Evolutionary conservation across 2,329 filamentous ascomycete genomes (phyloP).

Genomic region (Curvularia eragrostidis): DNA sequence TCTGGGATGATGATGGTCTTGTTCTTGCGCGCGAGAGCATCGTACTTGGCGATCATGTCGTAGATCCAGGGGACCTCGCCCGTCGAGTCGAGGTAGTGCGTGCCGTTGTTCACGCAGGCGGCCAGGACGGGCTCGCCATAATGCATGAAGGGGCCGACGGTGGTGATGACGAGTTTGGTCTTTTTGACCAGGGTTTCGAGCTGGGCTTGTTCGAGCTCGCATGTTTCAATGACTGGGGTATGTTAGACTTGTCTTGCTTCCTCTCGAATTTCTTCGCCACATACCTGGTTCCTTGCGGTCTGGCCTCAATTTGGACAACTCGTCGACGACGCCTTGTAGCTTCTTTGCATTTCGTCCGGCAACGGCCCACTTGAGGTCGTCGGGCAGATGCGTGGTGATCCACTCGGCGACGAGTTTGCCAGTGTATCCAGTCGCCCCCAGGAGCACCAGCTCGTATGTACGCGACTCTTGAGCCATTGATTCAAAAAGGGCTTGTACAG

Average conservation of each 20-base stretch:
- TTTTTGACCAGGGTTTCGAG: constrained; percentile 60
- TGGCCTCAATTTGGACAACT: constrained; percentile 70
- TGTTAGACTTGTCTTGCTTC: constrained; percentile 2
- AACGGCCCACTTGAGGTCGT: constrained; percentile 84
- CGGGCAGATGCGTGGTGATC: constrained; percentile 73
- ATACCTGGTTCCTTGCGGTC: constrained; percentile 75
- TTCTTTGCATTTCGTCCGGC: constrained; percentile 82
- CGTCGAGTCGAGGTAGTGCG: constrained; percentile 72
- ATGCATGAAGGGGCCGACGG: constrained; percentile 68
- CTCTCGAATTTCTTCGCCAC: constrained; percentile 3
- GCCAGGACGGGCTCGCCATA: constrained; percentile 70
- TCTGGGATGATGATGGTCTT: constrained; percentile 67
- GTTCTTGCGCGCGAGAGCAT: constrained; percentile 64
- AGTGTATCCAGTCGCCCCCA: constrained; percentile 81
- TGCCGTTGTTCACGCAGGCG: constrained; percentile 69
- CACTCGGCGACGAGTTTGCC: constrained; percentile 78
- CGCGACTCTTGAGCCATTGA: constrained; percentile 45
- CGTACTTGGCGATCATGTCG: constrained; percentile 67
- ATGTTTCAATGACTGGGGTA: constrained; percentile 49
- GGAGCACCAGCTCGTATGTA: constrained; percentile 69
- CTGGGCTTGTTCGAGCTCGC: constrained; percentile 56
- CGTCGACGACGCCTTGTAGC: constrained; percentile 70
- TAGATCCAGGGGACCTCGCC: constrained; percentile 70
- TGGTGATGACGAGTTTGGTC: constrained; percentile 66
- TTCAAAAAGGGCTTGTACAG: no score